Percentiles rank a stretch among this genome's conserved stretches.
phyloP scores from a whole-genome alignment of 208 protist genomes.

The Acanthamoeba polyphaga region DNA sequence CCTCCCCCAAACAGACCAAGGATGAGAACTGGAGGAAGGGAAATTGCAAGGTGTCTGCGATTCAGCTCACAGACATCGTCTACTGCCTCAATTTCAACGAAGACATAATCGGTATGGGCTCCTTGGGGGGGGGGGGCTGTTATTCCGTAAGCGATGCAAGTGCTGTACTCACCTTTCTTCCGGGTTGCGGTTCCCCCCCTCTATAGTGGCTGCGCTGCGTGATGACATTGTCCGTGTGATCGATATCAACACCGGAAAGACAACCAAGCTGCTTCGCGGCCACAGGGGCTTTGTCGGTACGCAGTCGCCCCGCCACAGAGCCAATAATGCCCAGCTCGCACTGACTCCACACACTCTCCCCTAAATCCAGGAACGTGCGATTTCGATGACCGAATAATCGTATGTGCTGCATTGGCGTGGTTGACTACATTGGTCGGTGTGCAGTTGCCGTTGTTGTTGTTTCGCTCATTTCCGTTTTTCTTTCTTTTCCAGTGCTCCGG shows the following conservation, averaged over 20 bases:
- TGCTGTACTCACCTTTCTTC: not conserved
- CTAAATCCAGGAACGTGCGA: constrained; percentile 24
- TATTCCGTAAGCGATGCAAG: not conserved
- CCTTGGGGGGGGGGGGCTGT: not conserved
- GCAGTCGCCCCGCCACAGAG: too few relatives aligned
- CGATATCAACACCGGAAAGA: constrained; percentile 13
- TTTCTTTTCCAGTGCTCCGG: constrained; percentile 35
- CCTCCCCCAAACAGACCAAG: not conserved
- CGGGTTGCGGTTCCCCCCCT: not conserved
- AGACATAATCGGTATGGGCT: constrained; percentile 20
- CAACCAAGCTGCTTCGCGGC: constrained; percentile 14
- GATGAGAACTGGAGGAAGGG: constrained; percentile 61
- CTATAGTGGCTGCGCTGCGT: constrained; percentile 8
- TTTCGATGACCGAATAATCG: constrained; percentile 34
- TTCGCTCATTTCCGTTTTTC: too few relatives aligned
- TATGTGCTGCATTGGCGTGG: not conserved
- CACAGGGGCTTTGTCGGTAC: constrained; percentile 58
- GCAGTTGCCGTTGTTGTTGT: not conserved
- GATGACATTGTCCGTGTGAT: constrained; percentile 27
- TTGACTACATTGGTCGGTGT: not conserved
- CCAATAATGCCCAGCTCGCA: not conserved
- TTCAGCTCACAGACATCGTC: constrained; percentile 58
- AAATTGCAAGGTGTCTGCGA: not conserved
- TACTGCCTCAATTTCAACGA: constrained; percentile 69
- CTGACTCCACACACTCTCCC: not conserved